Evolutionary conservation across 768 basidiomycete species (phyloP).

Genomic region (Sutorius australiensis): DNA sequence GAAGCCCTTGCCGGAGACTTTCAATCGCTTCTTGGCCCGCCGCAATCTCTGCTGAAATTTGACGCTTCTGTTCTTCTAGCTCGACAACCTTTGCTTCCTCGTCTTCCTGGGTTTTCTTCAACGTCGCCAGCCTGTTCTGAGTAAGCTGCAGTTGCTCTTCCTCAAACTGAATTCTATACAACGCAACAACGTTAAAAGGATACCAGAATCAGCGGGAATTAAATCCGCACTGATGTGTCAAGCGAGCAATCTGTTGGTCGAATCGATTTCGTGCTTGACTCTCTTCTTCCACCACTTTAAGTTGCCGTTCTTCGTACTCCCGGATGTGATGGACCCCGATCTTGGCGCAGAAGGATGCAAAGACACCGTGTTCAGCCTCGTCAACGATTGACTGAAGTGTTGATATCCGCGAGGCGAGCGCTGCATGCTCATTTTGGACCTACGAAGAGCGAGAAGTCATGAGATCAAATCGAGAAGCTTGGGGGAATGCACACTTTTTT

Average conservation of each 20-base stretch:
- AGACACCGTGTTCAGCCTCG: slow-evolving; percentile 76
- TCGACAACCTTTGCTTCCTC: slow-evolving; percentile 54
- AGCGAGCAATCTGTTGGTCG: slow-evolving; percentile 80
- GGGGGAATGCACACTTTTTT: slow-evolving; percentile 51
- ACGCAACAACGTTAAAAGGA: slow-evolving; percentile 4
- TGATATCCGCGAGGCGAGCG: slow-evolving; percentile 53
- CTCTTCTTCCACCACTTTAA: slow-evolving; percentile 85
- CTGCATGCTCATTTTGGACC: slow-evolving; percentile 51
- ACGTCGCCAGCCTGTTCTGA: slow-evolving; percentile 56
- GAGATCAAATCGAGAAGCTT: background rate
- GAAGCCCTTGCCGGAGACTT: slow-evolving; percentile 58
- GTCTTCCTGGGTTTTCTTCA: slow-evolving; percentile 47
- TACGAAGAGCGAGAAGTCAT: slow-evolving; percentile 23
- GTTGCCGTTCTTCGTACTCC: slow-evolving; percentile 89
- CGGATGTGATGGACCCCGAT: slow-evolving; percentile 81
- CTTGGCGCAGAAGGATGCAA: slow-evolving; percentile 69
- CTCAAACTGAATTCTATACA: slow-evolving; percentile 72
- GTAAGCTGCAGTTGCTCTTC: slow-evolving; percentile 64
- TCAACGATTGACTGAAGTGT: slow-evolving; percentile 57
- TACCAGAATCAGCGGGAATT: background rate
- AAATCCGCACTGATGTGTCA: slow-evolving; percentile 72
- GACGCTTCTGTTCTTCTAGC: slow-evolving; percentile 51
- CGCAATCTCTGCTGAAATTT: slow-evolving; percentile 57
- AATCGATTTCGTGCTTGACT: slow-evolving; percentile 78
- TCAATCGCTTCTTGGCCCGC: slow-evolving; percentile 53